These are phyloP conservation scores for Penicillium brasilianum DNA, from an alignment of 2,329 filamentous ascomycete genomes.

Conservation along the genomic window DNA sequence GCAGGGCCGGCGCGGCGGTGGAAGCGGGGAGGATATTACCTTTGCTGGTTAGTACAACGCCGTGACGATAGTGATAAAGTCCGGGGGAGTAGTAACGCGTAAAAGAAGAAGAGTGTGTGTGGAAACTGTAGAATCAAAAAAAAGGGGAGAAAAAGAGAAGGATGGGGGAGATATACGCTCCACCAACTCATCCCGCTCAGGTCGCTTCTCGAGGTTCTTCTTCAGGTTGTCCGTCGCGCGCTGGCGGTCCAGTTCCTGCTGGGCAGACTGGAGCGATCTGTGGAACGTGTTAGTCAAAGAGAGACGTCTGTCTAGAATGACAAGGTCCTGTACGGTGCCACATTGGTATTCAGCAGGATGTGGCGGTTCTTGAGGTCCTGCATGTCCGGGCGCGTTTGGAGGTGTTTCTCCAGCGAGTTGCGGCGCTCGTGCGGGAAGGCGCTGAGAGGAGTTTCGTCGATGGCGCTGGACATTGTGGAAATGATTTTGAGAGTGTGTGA, in stretches of 20 bases:
- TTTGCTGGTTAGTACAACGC: slow-evolving; percentile 42
- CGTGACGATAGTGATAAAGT: background rate
- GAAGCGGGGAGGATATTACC: slow-evolving; percentile 86
- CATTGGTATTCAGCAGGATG: slow-evolving; percentile 69
- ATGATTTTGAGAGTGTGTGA: background rate
- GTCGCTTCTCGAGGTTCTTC: slow-evolving; percentile 66
- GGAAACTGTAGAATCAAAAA: slow-evolving; percentile 1
- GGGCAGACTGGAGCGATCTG: slow-evolving; percentile 66
- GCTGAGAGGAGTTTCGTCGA: slow-evolving; percentile 66
- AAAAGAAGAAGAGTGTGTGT: background rate
- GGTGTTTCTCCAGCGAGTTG: slow-evolving; percentile 74
- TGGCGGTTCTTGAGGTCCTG: slow-evolving; percentile 71
- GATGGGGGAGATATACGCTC: slow-evolving; percentile 64
- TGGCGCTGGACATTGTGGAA: slow-evolving; percentile 14
- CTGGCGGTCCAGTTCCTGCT: slow-evolving; percentile 68
- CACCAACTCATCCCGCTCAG: slow-evolving; percentile 75
- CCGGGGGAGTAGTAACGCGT: too few species aligned
- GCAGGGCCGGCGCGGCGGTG: slow-evolving; percentile 76
- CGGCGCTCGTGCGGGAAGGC: slow-evolving; percentile 56
- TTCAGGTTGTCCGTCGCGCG: slow-evolving; percentile 66
- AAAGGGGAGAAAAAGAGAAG: background rate
- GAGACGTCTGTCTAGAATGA: background rate
- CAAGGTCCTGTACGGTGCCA: slow-evolving; percentile 63
- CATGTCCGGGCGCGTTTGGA: slow-evolving; percentile 69
- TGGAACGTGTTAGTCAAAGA: slow-evolving; percentile 3